Evolutionary conservation across 1,284 basidiomycete species (phyloP).

Genomic region (Fomitopsis schrenkii): DNA sequence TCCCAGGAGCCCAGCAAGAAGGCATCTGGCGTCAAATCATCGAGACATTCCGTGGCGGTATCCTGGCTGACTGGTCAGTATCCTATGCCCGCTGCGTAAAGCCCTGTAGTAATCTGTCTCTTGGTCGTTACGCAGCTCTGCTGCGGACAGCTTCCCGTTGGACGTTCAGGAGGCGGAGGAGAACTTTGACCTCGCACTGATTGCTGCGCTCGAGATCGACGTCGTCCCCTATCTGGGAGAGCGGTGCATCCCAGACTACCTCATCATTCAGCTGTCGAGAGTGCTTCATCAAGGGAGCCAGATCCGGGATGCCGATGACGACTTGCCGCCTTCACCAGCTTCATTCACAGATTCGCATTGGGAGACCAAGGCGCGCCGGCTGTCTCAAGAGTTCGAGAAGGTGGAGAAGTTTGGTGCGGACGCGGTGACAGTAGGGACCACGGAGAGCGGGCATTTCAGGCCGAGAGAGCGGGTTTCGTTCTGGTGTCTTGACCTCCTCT

Average conservation of each 20-base stretch:
- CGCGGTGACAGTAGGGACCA: conserved; percentile 51
- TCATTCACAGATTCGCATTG: conserved; percentile 7
- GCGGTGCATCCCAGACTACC: conserved; percentile 63
- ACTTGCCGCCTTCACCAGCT: conserved; percentile 19
- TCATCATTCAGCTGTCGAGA: conserved; percentile 69
- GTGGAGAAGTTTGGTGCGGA: conserved; percentile 34
- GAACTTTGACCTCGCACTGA: conserved; percentile 81
- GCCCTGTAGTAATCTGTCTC: background rate
- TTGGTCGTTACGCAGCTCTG: conserved; percentile 36
- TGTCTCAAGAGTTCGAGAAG: conserved; percentile 33
- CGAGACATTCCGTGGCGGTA: conserved; percentile 76
- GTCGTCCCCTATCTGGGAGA: conserved; percentile 77
- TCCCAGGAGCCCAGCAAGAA: conserved; percentile 61
- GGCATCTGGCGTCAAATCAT: conserved; percentile 86
- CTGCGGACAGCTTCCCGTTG: conserved; percentile 49
- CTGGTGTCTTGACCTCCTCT: conserved; percentile 92
- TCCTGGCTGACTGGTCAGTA: conserved; percentile 81
- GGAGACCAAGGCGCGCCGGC: background rate
- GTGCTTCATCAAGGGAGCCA: conserved; percentile 75
- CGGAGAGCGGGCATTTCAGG: conserved; percentile 50
- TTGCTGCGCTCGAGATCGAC: conserved; percentile 74
- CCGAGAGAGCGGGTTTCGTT: conserved; percentile 86
- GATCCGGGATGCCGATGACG: conserved; percentile 48
- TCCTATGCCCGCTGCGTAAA: background rate
- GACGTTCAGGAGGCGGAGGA: conserved; percentile 79